Base-by-base conservation (phyloP, 2,329 filamentous ascomycete genomes). In the Aciculosporium take region DNA sequence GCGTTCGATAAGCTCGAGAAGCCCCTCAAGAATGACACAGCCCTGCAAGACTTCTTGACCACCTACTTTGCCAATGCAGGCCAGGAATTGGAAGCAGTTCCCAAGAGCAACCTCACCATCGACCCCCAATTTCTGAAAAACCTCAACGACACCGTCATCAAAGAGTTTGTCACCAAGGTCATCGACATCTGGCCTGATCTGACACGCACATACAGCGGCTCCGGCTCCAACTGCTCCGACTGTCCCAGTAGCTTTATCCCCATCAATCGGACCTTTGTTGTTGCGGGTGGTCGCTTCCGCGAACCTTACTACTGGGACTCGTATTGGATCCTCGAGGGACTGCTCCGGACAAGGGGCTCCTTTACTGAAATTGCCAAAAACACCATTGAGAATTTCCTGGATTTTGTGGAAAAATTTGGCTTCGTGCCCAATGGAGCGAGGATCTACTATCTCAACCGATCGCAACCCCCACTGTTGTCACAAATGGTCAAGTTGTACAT, bases 281-380 rank as follows among this genome's bases (percentile, higher is more conserved):
- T 83, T 13, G 77, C 78, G 3, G 78, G 78, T 10, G 78, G 79
- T n/a, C 74, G 79, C 24, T 83, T 83, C 63, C 67, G 78, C 27
- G 79, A 83, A 57, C 69, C 75, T 2, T 83, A 82, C 53, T 82
- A 82, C 56, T 82, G 78, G 78, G 77, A 82, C 55, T 77, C 74
- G 25, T 81, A 72, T 60, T 81, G 75, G 76, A 79, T 81, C 37
- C 50, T 82, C 36, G 72, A 79, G 57, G 79, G 79, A 20, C 64
- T 83, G 20, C 58, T 82, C 27, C 69, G 78, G 36, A 81, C 76
- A 0, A 69, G 74, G 13, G 79, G 78, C 29, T 69, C 69, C 34
- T 82, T 81, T 46, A 70, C 71, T 6, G 57, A 72, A 27, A 79
- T 82, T 45, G 72, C 77, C 4, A 68, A 67, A 53, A 80, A 82